These are phyloP conservation scores for Cutaneotrichosporon curvatum DNA, from an alignment of 1,284 basidiomycete genomes.

Conservation along the genomic window DNA sequence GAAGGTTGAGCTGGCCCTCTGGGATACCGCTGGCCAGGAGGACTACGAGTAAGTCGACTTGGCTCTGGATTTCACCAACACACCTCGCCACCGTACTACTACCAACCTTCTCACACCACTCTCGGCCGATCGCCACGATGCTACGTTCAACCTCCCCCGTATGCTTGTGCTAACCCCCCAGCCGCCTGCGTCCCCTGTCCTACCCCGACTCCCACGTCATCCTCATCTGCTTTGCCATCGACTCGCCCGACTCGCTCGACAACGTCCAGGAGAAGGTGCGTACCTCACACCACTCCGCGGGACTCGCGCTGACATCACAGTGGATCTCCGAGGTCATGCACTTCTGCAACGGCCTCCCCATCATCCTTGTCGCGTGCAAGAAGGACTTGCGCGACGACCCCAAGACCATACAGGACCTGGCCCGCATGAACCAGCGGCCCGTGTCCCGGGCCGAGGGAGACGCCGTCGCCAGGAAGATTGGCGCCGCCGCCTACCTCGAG, in stretches of 20 bases:
- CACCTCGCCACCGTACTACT: background rate
- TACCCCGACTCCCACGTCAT: constrained; percentile 92
- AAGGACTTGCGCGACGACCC: constrained; percentile 76
- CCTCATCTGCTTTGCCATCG: constrained; percentile 87
- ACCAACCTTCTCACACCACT: no score
- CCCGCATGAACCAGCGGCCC: constrained; percentile 72
- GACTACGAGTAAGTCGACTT: constrained; percentile 50
- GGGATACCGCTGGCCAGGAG: constrained; percentile 94
- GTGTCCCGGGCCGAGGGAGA: constrained; percentile 67
- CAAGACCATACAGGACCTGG: constrained; percentile 70
- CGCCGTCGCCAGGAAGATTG: constrained; percentile 81
- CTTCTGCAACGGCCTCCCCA: constrained; percentile 78
- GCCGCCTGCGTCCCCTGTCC: constrained; percentile 75
- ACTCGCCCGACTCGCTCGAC: constrained; percentile 85
- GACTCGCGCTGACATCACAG: constrained; percentile 46
- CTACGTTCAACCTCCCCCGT: background rate
- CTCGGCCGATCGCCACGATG: background rate
- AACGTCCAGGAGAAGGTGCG: constrained; percentile 91
- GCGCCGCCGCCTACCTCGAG: constrained; percentile 82
- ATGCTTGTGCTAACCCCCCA: constrained; percentile 34
- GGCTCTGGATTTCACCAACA: background rate
- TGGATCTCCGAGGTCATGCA: constrained; percentile 93
- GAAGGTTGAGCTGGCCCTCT: constrained; percentile 83
- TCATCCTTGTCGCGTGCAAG: constrained; percentile 89
- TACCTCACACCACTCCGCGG: constrained; percentile 7